A percentile compares a stretch with the other conserved stretches of the same genome.
Conservation (phyloP, 1,284 basidiomycete species). For the Ceratobasidium sp. region DNA sequence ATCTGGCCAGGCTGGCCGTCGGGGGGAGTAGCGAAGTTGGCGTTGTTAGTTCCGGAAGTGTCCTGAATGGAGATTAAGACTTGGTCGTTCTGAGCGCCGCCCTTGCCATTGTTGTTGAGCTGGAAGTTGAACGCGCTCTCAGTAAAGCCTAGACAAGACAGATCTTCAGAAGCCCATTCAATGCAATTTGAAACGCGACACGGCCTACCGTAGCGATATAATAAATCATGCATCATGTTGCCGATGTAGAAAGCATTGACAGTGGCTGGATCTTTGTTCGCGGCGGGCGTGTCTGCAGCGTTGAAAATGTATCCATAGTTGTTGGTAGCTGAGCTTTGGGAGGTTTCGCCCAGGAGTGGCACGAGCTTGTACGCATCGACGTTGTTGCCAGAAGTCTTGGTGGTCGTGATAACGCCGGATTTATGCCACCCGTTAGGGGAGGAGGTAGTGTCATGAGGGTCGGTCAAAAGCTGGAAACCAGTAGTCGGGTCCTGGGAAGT, state of each 20-base stretch:
- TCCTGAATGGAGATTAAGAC: slow-evolving; percentile 45
- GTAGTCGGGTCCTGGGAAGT: slow-evolving; percentile 54
- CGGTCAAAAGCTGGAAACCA: slow-evolving; percentile 17
- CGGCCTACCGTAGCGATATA: no score
- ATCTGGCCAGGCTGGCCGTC: slow-evolving; percentile 40
- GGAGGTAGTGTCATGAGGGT: slow-evolving; percentile 40
- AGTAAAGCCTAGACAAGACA: slow-evolving; percentile 46
- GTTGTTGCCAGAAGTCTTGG: slow-evolving; percentile 23
- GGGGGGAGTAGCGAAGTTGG: slow-evolving; percentile 43
- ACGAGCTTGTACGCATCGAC: slow-evolving; percentile 13
- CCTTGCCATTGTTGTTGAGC: slow-evolving; percentile 43
- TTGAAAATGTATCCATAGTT: slow-evolving; percentile 14
- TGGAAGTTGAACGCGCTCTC: slow-evolving; percentile 47
- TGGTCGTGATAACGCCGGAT: not conserved
- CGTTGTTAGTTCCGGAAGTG: slow-evolving; percentile 43
- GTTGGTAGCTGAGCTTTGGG: slow-evolving; percentile 1
- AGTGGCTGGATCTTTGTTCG: slow-evolving; percentile 10
- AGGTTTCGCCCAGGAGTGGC: not conserved
- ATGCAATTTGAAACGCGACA: no score
- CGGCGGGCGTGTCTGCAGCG: not conserved
- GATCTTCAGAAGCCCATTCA: no score
- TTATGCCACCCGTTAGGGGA: slow-evolving; percentile 45
- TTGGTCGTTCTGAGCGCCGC: slow-evolving; percentile 43
- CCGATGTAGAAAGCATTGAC: slow-evolving; percentile 40
- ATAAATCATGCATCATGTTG: slow-evolving; percentile 25